A percentile compares a stretch with the other conserved stretches of the same genome.
Conservation (phyloP, 1,139 yeast genomes). For the Meyerozyma carpophila region DNA sequence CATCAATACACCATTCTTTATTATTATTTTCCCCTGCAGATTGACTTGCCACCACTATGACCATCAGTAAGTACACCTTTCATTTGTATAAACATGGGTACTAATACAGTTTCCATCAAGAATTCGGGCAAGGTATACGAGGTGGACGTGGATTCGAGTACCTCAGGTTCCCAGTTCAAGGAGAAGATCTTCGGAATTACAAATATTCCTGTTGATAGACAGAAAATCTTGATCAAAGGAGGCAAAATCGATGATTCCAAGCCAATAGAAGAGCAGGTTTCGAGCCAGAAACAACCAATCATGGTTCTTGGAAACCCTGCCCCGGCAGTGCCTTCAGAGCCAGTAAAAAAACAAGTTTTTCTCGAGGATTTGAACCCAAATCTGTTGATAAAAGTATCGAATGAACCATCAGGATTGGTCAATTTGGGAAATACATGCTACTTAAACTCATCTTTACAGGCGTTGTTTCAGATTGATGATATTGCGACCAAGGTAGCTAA, state of each 20-base stretch:
- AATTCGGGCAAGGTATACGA: conserved; percentile 84
- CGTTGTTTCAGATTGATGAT: conserved; percentile 65
- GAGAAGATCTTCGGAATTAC: conserved; percentile 67
- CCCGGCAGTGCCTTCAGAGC: conserved; percentile 55
- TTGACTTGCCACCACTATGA: not conserved
- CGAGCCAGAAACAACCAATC: conserved; percentile 63
- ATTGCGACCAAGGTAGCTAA: conserved; percentile 22
- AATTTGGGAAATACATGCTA: conserved; percentile 96
- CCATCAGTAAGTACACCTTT: not conserved
- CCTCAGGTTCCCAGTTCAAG: conserved; percentile 68
- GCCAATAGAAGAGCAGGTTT: conserved; percentile 24
- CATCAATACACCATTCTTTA: not conserved
- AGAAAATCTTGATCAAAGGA: conserved; percentile 83
- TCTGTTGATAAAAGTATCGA: conserved; percentile 32
- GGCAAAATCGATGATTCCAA: conserved; percentile 78
- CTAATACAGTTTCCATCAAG: conserved; percentile 48
- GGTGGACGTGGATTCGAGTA: conserved; percentile 50
- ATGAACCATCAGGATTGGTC: conserved; percentile 74
- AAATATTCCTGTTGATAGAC: conserved; percentile 79
- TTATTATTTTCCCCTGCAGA: not conserved
- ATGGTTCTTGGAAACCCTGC: conserved; percentile 95
- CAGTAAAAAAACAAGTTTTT: conserved; percentile 52
- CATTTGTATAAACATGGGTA: not conserved
- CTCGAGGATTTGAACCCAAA: conserved; percentile 62
- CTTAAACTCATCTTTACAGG: conserved; percentile 84